Base-by-base conservation (phyloP, 2,329 filamentous ascomycete species). In the Colletotrichum nymphaeae region DNA sequence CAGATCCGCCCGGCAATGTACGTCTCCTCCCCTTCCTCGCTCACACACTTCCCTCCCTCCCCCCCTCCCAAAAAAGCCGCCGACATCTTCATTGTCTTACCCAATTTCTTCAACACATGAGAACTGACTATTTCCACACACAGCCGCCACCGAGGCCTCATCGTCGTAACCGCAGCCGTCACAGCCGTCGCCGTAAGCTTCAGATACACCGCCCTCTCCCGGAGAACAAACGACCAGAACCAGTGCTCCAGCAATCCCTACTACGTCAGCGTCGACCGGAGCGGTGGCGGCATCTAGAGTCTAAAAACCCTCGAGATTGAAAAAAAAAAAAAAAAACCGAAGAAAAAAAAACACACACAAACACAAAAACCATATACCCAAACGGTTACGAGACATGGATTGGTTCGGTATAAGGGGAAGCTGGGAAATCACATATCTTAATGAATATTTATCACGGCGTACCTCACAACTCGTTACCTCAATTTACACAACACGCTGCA, bases 241-340 rank as follows among this genome's bases (percentile, higher is more conserved):
- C 85, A 87, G 80, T 81, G 81, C 77, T 80, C 78, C 35, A 75
- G 76, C 69, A 78, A 79, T 49, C 77, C 78, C 5, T 81, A 84
- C 63, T 86, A 88, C 78, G 87, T 89, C 68, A 86, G 83, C 69
- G 87, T 89, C 69, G 87, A 89, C 67, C 84, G 87, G 28, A 89
- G 87, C 76, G 87, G 87, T 4, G 85, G 85, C 1, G 85, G 85
- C 0, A 79, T 86, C 53, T 87, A 74, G 4, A n/a, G 28, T n/a
- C n/a, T 35, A 8, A 19, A n/a, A 22, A 22, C 22, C 14, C n/a
- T 22, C 26, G n/a, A n/a, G 1, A 2, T n/a, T 7, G 12, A 19
- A 22, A 4, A 26, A 1, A 1, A 35, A n/a, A n/a, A n/a, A 16
- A 63, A 53, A 58, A 30, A 55, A 55, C 28, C 69, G 42, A 26